phyloP scores from a whole-genome alignment of 768 basidiomycete genomes.

The Clathrus columnatus region DNA sequence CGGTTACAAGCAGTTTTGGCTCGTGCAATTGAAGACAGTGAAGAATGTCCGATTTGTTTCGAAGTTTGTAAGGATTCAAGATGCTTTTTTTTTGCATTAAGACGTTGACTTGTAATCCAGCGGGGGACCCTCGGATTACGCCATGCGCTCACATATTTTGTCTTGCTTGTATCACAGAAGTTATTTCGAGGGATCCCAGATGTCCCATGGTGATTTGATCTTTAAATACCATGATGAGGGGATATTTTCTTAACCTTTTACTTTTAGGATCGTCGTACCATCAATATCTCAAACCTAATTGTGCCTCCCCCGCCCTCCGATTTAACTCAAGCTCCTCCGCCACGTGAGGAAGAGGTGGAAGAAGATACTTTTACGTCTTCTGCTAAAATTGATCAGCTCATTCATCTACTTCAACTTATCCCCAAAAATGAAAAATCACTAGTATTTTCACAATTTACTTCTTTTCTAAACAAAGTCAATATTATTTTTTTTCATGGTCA shows the following conservation, averaged over 20 bases:
- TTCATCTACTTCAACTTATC: constrained; percentile 62
- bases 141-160: constrained; percentile 69
- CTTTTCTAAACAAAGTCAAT: constrained; percentile 68
- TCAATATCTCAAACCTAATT: constrained; percentile 47
- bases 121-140: constrained; percentile 60
- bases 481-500: neutral
- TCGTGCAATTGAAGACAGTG: constrained; percentile 67
- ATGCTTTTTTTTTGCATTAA: neutral
- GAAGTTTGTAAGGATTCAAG: constrained; percentile 26
- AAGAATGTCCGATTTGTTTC: constrained; percentile 79
- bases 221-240: neutral
- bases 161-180: constrained; percentile 60
- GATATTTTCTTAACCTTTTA: neutral
- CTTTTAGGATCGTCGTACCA: constrained; percentile 58
- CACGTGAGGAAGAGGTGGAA: constrained; percentile 30
- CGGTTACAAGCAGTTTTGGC: constrained; percentile 51
- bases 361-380: constrained; percentile 44
- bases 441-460: constrained; percentile 87
- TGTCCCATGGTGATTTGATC: constrained; percentile 67
- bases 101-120: constrained; percentile 15
- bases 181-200: constrained; percentile 59
- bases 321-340: constrained; percentile 50
- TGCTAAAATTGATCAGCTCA: constrained; percentile 77
- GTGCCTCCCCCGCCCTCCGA: constrained; percentile 59
- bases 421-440: constrained; percentile 68